Evolutionary conservation across 2,329 filamentous ascomycete genomes (phyloP), one percentile per base, ranked within the genome.

Genomic region (Chaetomium globosum): DNA sequence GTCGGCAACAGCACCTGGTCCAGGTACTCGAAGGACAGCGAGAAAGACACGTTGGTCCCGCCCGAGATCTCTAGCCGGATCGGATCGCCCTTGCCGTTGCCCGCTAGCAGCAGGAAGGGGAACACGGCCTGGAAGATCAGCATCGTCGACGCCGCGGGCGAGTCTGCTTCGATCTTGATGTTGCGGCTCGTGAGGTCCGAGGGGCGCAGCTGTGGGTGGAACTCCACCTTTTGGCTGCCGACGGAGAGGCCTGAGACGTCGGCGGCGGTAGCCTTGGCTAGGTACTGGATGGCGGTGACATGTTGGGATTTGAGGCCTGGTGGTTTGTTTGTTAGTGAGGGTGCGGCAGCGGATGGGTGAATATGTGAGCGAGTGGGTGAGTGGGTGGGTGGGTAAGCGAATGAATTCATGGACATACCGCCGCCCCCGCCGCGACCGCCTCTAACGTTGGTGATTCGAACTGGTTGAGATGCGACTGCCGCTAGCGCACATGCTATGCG

Each of bases 231-330:
- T 51, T 77, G 76, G 66, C 81, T 85, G 21, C 85, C 85, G 19
- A 86, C 78, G 0, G 71, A 69, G 28, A 86, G 78, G 6, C 85
- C 84, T 0, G 79, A 73, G 0, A 83, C 80, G 8, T 82, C 74
- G 4, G 85, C 85, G 1, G 76, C 74, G 1, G 84, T 87, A 3
- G 78, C 81, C 6, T 80, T 74, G 4, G 83, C 83, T 0, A 88
- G 80, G 75, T 79, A 86, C 65, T 79, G 74, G 9, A 89, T 81
- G 1, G 83, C 79, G 0, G 85, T 77, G 31, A 87, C 81, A 68
- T 89, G 87, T 69, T 89, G 86, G 1, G 80, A 80, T 71, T 87
- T 87, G 36, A 89, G 78, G 30, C 86, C 86, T 85, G 66, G 23
- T 49, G 39, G 39, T 85, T 66, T 23, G 48, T 19, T 28, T 12